A percentile compares a stretch with the other conserved stretches of the same genome.
These are phyloP conservation scores for Crithidia mellificae DNA, from an alignment of 208 protist species.

Conservation along the genomic window DNA sequence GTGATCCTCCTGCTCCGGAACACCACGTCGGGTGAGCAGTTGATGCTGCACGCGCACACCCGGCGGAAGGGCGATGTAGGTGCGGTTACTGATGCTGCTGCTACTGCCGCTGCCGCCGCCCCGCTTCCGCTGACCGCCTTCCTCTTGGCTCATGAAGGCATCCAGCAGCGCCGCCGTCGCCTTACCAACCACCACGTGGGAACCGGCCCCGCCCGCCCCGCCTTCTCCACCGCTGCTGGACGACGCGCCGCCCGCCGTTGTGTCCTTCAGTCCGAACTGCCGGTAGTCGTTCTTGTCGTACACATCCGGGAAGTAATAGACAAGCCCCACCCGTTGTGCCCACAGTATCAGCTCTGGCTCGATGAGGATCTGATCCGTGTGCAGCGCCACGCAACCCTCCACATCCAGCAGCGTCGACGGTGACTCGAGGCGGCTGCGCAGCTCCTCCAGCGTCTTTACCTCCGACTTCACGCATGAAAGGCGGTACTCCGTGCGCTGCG, in stretches of 20 bases:
- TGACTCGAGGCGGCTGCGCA: constrained; percentile 55
- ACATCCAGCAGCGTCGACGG: constrained; percentile 55
- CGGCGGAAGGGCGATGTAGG: constrained; percentile 50
- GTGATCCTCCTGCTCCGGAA: constrained; percentile 52
- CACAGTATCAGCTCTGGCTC: constrained; percentile 38
- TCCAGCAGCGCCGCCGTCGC: constrained; percentile 27
- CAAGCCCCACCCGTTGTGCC: constrained; percentile 55
- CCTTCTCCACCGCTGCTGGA: neutral
- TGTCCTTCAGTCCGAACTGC: constrained; percentile 15
- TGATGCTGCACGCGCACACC: constrained; percentile 56
- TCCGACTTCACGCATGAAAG: constrained; percentile 62
- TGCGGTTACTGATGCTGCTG: neutral
- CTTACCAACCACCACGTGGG: constrained; percentile 8
- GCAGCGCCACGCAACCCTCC: constrained; percentile 81
- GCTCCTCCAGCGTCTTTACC: constrained; percentile 52
- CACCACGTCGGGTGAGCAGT: constrained; percentile 66
- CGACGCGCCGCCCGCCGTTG: neutral
- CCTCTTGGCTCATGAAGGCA: constrained; percentile 13
- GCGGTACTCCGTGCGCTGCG: constrained; percentile 28
- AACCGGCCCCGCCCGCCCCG: neutral
- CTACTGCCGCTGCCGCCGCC: neutral
- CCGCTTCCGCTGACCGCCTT: constrained; percentile 1
- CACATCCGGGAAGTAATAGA: constrained; percentile 79
- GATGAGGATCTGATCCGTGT: constrained; percentile 84
- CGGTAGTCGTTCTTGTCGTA: constrained; percentile 36